Evolutionary conservation across 306 rosid genomes (phyloP).

Genomic region (Dryas alaskensis): DNA sequence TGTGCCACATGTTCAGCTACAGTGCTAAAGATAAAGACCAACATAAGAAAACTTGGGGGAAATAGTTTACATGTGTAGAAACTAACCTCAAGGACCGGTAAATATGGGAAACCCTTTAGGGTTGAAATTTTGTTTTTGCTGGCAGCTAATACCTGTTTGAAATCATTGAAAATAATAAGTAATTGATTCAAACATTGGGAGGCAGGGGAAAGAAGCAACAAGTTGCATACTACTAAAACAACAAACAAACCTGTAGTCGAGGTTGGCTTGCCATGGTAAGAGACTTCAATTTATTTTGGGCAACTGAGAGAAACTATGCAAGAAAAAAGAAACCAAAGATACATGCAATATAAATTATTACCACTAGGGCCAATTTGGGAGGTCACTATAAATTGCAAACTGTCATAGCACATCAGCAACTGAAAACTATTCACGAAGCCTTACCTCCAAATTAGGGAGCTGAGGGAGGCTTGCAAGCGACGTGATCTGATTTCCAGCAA

Average conservation of each 20-base stretch:
- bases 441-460: slow-evolving; percentile 96
- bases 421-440: slow-evolving; percentile 25
- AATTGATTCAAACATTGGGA: neutral
- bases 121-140: slow-evolving; percentile 93
- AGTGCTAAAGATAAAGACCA: neutral
- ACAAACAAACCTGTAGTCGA: slow-evolving; percentile 81
- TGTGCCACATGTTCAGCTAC: neutral
- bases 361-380: neutral
- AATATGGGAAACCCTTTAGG: slow-evolving; percentile 85
- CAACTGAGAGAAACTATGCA: slow-evolving; percentile 90
- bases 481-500: slow-evolving; percentile 98
- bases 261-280: slow-evolving; percentile 98
- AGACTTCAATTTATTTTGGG: slow-evolving; percentile 94
- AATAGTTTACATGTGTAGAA: slow-evolving; percentile 1
- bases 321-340: slow-evolving; percentile 6
- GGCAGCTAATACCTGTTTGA: slow-evolving; percentile 92
- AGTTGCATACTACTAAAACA: slow-evolving; percentile 17
- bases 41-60: neutral
- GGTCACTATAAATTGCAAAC: slow-evolving; percentile 17
- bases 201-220: slow-evolving; percentile 1
- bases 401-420: slow-evolving; percentile 17
- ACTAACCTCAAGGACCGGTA: slow-evolving; percentile 93
- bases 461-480: slow-evolving; percentile 93
- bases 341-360: slow-evolving; percentile 3
- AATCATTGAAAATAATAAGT: slow-evolving; percentile 15